Percentiles rank a stretch among this genome's conserved stretches.
Conservation (phyloP, 2,329 filamentous ascomycete genomes). For the Monosporascus ibericus region DNA sequence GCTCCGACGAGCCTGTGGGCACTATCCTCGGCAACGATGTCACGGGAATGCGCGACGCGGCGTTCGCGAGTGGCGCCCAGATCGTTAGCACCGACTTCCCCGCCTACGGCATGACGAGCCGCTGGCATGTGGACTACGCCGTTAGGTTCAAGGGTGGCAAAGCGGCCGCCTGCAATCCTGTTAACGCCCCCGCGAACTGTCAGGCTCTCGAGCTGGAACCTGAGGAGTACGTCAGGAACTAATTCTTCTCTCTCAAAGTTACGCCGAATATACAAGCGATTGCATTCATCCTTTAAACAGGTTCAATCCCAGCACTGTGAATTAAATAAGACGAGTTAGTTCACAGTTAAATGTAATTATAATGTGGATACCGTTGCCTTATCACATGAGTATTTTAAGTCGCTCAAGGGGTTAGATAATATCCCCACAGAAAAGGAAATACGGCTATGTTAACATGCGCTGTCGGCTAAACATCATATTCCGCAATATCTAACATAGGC, state of each 20-base stretch:
- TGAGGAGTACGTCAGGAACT: conserved; percentile 4
- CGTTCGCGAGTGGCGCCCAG: conserved; percentile 41
- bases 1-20: conserved; percentile 38
- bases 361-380: no score
- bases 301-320: no score
- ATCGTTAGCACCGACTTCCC: conserved; percentile 45
- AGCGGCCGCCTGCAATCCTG: conserved; percentile 27
- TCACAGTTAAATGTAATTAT: no score
- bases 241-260: background rate
- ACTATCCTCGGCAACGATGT: conserved; percentile 35
- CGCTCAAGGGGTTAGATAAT: no score
- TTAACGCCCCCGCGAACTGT: conserved; percentile 7
- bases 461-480: no score
- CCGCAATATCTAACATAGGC: no score
- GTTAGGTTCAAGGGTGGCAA: conserved; percentile 19
- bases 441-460: no score
- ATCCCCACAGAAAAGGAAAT: no score
- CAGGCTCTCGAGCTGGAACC: conserved; percentile 1
- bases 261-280: no score
- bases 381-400: no score
- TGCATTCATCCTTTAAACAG: no score
- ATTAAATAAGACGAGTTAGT: no score
- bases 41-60: conserved; percentile 33
- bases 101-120: conserved; percentile 36
- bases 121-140: conserved; percentile 42